Evolutionary conservation across 2,329 filamentous ascomycete species (phyloP).

Genomic region (Dothiorella sarmentorum): DNA sequence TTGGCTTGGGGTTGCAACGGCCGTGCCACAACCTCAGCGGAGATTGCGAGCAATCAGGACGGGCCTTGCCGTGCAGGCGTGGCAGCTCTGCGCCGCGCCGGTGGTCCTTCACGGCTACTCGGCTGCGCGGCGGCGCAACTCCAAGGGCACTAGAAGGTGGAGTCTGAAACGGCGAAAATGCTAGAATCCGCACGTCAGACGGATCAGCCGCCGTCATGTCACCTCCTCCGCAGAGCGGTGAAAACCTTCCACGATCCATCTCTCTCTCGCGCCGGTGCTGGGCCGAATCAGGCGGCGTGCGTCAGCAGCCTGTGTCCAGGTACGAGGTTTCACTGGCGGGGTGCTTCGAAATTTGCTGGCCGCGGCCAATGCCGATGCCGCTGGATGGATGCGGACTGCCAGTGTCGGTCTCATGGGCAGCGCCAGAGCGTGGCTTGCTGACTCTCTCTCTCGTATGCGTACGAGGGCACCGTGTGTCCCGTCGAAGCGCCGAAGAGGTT

Average conservation of each 20-base stretch:
- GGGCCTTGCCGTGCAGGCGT: background rate
- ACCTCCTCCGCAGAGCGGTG: constrained; percentile 8
- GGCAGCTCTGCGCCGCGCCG: constrained; percentile 1
- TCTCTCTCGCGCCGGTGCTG: background rate
- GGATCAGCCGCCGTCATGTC: constrained; percentile 15
- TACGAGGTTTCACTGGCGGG: constrained; percentile 13
- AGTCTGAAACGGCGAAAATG: constrained; percentile 18
- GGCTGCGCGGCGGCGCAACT: background rate
- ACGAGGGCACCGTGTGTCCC: constrained; percentile 1
- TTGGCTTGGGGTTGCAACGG: constrained; percentile 17
- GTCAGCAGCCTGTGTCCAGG: background rate
- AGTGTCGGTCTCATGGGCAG: background rate
- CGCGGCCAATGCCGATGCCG: constrained; percentile 4
- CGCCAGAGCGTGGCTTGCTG: constrained; percentile 7
- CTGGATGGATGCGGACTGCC: background rate
- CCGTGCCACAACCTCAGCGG: constrained; percentile 15
- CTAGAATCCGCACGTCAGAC: constrained; percentile 16
- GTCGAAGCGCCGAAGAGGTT: constrained; percentile 13
- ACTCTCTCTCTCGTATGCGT: constrained; percentile 14
- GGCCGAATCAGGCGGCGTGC: constrained; percentile 2
- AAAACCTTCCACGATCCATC: background rate
- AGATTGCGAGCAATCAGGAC: constrained; percentile 14
- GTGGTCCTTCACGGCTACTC: too few relatives aligned
- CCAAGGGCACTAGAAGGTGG: constrained; percentile 1
- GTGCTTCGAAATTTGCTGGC: constrained; percentile 2